These are phyloP conservation scores for Boletus huronensis DNA, from an alignment of 768 basidiomycete genomes.

Conservation along the genomic window DNA sequence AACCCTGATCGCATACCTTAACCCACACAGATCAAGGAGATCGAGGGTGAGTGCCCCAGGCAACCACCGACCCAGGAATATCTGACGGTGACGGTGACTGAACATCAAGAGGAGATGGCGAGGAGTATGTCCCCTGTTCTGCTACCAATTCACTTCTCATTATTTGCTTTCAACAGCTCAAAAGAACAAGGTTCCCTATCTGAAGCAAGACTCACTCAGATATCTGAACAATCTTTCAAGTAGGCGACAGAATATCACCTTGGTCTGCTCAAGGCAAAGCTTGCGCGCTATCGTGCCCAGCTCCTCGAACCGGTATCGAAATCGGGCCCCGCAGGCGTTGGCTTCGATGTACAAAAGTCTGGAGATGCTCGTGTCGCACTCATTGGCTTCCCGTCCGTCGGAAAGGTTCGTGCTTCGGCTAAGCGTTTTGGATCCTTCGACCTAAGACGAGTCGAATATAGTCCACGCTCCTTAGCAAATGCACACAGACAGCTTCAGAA, in stretches of 20 bases:
- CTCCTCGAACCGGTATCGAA: conserved; percentile 90
- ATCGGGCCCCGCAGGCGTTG: conserved; percentile 73
- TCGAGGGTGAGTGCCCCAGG: conserved; percentile 69
- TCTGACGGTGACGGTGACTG: conserved; percentile 13
- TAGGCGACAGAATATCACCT: conserved; percentile 94
- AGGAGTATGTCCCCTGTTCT: conserved; percentile 66
- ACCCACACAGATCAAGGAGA: conserved; percentile 79
- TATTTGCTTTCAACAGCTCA: conserved; percentile 53
- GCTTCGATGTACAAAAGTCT: conserved; percentile 84
- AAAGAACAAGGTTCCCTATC: conserved; percentile 80
- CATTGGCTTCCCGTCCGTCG: conserved; percentile 95
- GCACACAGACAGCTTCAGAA: conserved; percentile 86
- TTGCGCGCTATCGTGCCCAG: conserved; percentile 92
- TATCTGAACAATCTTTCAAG: conserved; percentile 13
- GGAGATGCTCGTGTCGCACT: conserved; percentile 90
- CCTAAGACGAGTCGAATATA: conserved; percentile 30
- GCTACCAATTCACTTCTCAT: not conserved
- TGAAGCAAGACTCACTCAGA: not conserved
- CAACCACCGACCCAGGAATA: not conserved
- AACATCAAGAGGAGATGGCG: conserved; percentile 86
- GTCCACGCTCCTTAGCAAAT: conserved; percentile 89
- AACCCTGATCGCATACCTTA: conserved; percentile 3
- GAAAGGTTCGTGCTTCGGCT: conserved; percentile 50
- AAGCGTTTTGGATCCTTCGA: not conserved
- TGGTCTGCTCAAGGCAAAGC: conserved; percentile 89